phyloP scores from a whole-genome alignment of 768 basidiomycete genomes.

The Lactifluus pinguis region DNA sequence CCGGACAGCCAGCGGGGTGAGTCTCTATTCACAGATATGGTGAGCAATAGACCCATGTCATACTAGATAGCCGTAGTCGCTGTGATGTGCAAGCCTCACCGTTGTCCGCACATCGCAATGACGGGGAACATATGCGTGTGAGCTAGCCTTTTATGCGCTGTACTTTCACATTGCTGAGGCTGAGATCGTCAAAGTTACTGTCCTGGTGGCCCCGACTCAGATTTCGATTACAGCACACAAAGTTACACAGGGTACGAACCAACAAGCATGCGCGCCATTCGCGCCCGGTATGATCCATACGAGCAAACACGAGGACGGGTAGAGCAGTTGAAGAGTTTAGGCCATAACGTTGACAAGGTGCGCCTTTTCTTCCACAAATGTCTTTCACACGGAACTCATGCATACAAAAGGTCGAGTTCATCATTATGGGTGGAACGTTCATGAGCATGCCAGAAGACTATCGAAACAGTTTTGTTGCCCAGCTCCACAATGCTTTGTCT shows the following conservation, averaged over 20 bases:
- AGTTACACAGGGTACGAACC: slow-evolving; percentile 94
- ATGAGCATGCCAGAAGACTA: slow-evolving; percentile 99
- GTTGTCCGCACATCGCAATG: slow-evolving; percentile 99
- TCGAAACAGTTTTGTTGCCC: slow-evolving; percentile 85
- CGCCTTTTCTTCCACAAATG: neutral
- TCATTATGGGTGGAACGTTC: slow-evolving; percentile 98
- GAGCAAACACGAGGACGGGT: slow-evolving; percentile 94
- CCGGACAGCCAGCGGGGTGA: slow-evolving; percentile 89
- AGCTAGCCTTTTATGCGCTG: slow-evolving; percentile 23
- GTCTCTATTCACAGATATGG: slow-evolving; percentile 23
- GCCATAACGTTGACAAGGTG: slow-evolving; percentile 96
- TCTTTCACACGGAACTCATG: neutral
- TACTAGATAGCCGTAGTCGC: slow-evolving; percentile 92
- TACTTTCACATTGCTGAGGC: neutral
- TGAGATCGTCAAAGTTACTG: slow-evolving; percentile 58
- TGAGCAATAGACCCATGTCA: neutral
- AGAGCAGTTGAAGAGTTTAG: slow-evolving; percentile 91
- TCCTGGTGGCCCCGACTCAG: slow-evolving; percentile 97
- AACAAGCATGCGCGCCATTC: slow-evolving; percentile 97
- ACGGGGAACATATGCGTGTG: slow-evolving; percentile 99
- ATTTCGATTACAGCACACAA: slow-evolving; percentile 99
- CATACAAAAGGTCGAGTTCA: slow-evolving; percentile 60
- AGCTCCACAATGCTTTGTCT: slow-evolving; percentile 92
- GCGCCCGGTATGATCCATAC: slow-evolving; percentile 93
- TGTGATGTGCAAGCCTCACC: slow-evolving; percentile 99